Conservation (phyloP, 352 stramenopile genomes). For the Globisporangium megalacanthum region DNA sequence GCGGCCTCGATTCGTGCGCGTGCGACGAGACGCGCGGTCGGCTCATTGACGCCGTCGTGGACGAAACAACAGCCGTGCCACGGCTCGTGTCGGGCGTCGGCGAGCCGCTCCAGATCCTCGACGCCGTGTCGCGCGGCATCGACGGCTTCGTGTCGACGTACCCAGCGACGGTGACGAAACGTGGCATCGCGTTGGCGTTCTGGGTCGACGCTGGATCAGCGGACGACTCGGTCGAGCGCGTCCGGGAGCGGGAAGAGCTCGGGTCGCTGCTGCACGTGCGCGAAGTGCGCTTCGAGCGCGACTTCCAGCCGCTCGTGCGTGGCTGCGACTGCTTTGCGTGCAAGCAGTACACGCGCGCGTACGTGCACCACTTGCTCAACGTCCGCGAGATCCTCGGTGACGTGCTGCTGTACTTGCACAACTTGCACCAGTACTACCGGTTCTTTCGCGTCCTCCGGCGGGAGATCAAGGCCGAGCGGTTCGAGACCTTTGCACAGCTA, state of each 20-base stretch:
- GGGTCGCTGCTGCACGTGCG: slow-evolving; percentile 60
- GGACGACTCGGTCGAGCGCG: slow-evolving; percentile 20
- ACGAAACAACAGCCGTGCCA: slow-evolving; percentile 33
- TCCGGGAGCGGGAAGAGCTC: slow-evolving; percentile 12
- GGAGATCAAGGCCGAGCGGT: not conserved
- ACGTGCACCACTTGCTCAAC: slow-evolving; percentile 85
- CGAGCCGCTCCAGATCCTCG: slow-evolving; percentile 56
- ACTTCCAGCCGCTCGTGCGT: slow-evolving; percentile 53
- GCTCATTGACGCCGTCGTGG: slow-evolving; percentile 44
- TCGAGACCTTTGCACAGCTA: slow-evolving; percentile 26
- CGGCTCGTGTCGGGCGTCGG: slow-evolving; percentile 63
- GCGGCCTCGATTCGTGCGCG: slow-evolving; percentile 42
- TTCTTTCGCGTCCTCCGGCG: not conserved
- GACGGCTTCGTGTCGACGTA: slow-evolving; percentile 72
- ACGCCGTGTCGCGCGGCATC: slow-evolving; percentile 41
- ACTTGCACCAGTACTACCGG: slow-evolving; percentile 47
- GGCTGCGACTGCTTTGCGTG: slow-evolving; percentile 76
- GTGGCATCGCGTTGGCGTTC: slow-evolving; percentile 44
- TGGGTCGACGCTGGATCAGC: slow-evolving; percentile 43
- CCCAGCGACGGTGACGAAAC: slow-evolving; percentile 43
- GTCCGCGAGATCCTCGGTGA: slow-evolving; percentile 91
- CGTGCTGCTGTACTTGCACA: slow-evolving; percentile 88
- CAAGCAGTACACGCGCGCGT: slow-evolving; percentile 24
- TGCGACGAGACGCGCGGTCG: slow-evolving; percentile 28
- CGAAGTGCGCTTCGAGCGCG: slow-evolving; percentile 53